These are phyloP conservation scores for Stevia rebaudiana DNA, from an alignment of 140 eudicot species.

Conservation along the genomic window DNA sequence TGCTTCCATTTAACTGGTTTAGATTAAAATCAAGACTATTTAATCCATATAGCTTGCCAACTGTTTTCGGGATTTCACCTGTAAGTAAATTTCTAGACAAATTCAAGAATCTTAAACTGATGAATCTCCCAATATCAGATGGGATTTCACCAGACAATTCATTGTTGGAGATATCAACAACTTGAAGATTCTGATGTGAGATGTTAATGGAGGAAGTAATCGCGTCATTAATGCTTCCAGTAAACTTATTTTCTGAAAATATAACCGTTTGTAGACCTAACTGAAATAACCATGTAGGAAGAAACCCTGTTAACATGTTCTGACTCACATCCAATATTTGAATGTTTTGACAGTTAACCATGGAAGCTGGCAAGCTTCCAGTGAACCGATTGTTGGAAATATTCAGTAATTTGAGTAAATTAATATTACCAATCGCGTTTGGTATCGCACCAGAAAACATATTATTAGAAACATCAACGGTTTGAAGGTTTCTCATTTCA, in stretches of 20 bases:
- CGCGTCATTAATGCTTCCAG: slow-evolving; percentile 46
- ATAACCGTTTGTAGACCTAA: slow-evolving; percentile 48
- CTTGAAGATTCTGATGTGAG: slow-evolving; percentile 49
- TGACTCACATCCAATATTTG: slow-evolving; percentile 53
- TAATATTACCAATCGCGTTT: slow-evolving; percentile 52
- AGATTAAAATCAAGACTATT: slow-evolving; percentile 59
- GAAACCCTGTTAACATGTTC: slow-evolving; percentile 50
- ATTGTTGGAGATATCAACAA: slow-evolving; percentile 67
- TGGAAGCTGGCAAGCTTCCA: slow-evolving; percentile 69
- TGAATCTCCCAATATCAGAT: slow-evolving; percentile 24
- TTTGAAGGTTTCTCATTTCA: slow-evolving; percentile 60
- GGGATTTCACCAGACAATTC: slow-evolving; percentile 57
- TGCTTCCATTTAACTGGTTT: slow-evolving; percentile 59
- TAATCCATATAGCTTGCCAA: slow-evolving; percentile 49
- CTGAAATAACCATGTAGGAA: slow-evolving; percentile 70
- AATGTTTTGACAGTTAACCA: slow-evolving; percentile 54
- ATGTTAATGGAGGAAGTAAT: slow-evolving; percentile 37
- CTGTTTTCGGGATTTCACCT: slow-evolving; percentile 52
- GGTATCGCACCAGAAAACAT: slow-evolving; percentile 63
- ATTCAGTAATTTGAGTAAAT: slow-evolving; percentile 50
- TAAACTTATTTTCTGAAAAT: slow-evolving; percentile 52
- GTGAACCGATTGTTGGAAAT: slow-evolving; percentile 50
- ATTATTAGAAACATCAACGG: slow-evolving; percentile 60
- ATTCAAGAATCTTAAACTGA: slow-evolving; percentile 47
- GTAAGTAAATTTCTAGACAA: slow-evolving; percentile 43